These are phyloP conservation scores for Auricularia sp. DNA, from an alignment of 768 basidiomycete genomes.

Conservation along the genomic window DNA sequence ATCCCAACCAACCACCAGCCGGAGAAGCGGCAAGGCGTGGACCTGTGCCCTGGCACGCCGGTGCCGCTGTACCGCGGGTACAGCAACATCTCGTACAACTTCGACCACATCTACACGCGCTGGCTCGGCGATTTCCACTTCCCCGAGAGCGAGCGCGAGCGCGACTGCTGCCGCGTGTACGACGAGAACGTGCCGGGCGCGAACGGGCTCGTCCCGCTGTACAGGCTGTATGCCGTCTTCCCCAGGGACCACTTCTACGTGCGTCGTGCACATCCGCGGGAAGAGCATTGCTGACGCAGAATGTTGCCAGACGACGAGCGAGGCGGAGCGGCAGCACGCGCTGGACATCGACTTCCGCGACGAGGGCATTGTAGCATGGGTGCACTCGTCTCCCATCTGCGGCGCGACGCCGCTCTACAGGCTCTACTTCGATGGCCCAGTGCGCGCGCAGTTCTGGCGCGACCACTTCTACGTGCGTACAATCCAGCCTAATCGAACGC, in stretches of 20 bases:
- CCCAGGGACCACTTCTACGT: constrained; percentile 12
- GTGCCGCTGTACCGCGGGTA: constrained; percentile 9
- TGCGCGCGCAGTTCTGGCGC: background rate
- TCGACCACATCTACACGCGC: constrained; percentile 13
- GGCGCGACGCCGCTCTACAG: background rate
- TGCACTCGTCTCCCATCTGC: background rate
- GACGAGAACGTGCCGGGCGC: background rate
- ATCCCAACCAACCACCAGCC: too few species aligned
- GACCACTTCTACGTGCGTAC: background rate
- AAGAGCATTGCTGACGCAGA: background rate
- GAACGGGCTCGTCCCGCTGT: constrained; percentile 7
- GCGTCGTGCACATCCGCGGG: background rate
- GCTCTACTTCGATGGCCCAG: background rate
- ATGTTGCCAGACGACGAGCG: background rate
- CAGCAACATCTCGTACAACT: background rate
- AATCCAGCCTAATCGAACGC: background rate
- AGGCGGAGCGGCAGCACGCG: background rate
- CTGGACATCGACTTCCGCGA: background rate
- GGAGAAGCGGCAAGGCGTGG: too few species aligned
- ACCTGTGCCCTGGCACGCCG: background rate
- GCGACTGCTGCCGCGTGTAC: constrained; percentile 4
- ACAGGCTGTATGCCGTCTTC: constrained; percentile 6
- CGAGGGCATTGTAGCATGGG: background rate
- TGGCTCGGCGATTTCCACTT: constrained; percentile 6
- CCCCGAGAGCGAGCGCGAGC: constrained; percentile 9